Conservation (phyloP, 805 yeast genomes). For the Spathaspora girioi region DNA sequence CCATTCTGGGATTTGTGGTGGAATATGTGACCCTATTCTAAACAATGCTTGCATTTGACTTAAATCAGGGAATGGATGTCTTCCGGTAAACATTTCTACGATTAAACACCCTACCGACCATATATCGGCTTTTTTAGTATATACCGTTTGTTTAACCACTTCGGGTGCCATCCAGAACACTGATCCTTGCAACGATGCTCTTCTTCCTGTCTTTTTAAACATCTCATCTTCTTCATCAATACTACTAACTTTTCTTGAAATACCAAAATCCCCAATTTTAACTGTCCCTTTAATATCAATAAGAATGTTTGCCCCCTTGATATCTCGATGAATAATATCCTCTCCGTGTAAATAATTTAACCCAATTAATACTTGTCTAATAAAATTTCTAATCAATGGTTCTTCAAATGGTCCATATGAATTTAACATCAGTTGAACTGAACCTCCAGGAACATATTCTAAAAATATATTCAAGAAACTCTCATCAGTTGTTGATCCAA, state of each 20-base stretch:
- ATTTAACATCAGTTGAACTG: slow-evolving; percentile 62
- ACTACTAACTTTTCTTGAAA: slow-evolving; percentile 45
- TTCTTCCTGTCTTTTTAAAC: slow-evolving; percentile 34
- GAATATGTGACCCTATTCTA: slow-evolving; percentile 79
- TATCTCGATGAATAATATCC: slow-evolving; percentile 80
- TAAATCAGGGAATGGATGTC: slow-evolving; percentile 92
- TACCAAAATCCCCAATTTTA: slow-evolving; percentile 85
- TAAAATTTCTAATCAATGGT: slow-evolving; percentile 65
- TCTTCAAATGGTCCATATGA: slow-evolving; percentile 82
- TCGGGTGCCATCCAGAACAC: slow-evolving; percentile 99
- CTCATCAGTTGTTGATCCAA: slow-evolving; percentile 80
- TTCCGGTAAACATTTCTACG: slow-evolving; percentile 93
- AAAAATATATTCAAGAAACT: slow-evolving; percentile 70
- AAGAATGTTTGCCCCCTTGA: slow-evolving; percentile 83
- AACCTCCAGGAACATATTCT: slow-evolving; percentile 55
- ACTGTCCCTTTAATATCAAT: slow-evolving; percentile 79
- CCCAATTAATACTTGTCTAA: slow-evolving; percentile 74
- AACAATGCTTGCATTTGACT: slow-evolving; percentile 97
- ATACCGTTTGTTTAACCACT: slow-evolving; percentile 89
- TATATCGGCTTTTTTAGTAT: slow-evolving; percentile 90
- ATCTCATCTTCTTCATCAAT: slow-evolving; percentile 21
- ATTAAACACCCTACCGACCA: slow-evolving; percentile 97
- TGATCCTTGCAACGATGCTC: slow-evolving; percentile 91
- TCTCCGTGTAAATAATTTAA: slow-evolving; percentile 69
- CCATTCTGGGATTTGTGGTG: slow-evolving; percentile 78